Evolutionary conservation across 23 red algal genomes (phyloP).

Genomic region (Pyropia haitanensis): DNA sequence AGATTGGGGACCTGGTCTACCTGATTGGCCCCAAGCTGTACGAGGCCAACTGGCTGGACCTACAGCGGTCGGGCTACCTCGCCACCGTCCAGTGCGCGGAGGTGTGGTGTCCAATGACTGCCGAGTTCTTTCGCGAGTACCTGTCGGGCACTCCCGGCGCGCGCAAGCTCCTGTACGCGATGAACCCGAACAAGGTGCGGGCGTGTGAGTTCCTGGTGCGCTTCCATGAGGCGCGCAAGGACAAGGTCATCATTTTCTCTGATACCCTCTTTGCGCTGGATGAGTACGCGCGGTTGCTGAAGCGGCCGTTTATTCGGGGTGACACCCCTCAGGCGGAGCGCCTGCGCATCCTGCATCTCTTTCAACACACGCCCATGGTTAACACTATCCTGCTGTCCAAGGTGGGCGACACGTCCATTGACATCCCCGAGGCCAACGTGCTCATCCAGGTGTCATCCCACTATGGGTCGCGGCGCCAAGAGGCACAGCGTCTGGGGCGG

Average conservation of each 20-base stretch:
- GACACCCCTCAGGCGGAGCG: conserved; percentile 88
- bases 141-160: conserved; percentile 46
- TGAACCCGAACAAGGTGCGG: conserved; percentile 99
- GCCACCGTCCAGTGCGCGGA: conserved; percentile 98
- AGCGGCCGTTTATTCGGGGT: conserved; percentile 85
- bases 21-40: conserved; percentile 96
- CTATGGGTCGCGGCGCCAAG: conserved; percentile 94
- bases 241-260: conserved; percentile 98
- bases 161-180: conserved; percentile 91
- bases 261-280: conserved; percentile 93
- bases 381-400: conserved; percentile 86
- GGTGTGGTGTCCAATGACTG: conserved; percentile 99
- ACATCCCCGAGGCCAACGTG: conserved; percentile 96
- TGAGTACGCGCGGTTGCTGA: conserved; percentile 62
- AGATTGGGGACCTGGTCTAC: conserved; percentile 92
- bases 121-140: conserved; percentile 93
- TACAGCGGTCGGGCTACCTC: conserved; percentile 82
- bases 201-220: conserved; percentile 84
- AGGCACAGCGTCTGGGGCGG: conserved; percentile 91
- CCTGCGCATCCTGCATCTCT: conserved; percentile 78
- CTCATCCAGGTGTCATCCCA: conserved; percentile 94
- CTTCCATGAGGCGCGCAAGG: conserved; percentile 84
- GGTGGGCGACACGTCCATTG: conserved; percentile 96
- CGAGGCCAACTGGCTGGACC: conserved; percentile 98
- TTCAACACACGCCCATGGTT: conserved; percentile 77